A percentile compares a stretch with the other conserved stretches of the same genome.
Evolutionary conservation across 176 grass and related monocot species (phyloP).

Genomic region (sorghum (Sorghum bicolor)): DNA sequence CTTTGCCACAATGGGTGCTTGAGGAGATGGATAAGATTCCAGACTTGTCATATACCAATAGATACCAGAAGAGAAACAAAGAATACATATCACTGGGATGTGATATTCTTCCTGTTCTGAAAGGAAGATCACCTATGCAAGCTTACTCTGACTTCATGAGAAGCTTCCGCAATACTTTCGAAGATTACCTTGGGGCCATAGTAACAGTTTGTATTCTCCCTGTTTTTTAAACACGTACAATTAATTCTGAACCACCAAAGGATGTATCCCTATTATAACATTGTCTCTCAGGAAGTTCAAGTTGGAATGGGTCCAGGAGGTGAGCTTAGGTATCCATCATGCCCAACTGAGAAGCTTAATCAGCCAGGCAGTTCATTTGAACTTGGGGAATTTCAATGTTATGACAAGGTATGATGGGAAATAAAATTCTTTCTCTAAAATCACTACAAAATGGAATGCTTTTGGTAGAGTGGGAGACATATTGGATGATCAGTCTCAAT

Average conservation of each 20-base stretch:
- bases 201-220: conserved; percentile 56
- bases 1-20: conserved; percentile 74
- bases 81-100: conserved; percentile 83
- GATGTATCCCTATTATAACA: conserved; percentile 12
- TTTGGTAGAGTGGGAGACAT: background rate
- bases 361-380: conserved; percentile 31
- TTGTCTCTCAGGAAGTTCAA: conserved; percentile 63
- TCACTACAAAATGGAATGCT: background rate
- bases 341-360: conserved; percentile 57
- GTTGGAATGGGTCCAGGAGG: conserved; percentile 83
- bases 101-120: conserved; percentile 62
- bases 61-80: conserved; percentile 58
- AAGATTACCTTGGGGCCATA: conserved; percentile 59
- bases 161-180: conserved; percentile 65
- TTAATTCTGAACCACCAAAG: conserved; percentile 1
- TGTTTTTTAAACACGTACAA: conserved; percentile 11
- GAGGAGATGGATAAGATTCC: conserved; percentile 71
- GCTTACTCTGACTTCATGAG: conserved; percentile 91
- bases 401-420: conserved; percentile 57
- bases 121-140: conserved; percentile 68
- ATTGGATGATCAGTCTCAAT: conserved; percentile 1
- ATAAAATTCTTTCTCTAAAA: background rate
- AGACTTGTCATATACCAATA: conserved; percentile 70
- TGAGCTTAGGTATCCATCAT: conserved; percentile 81
- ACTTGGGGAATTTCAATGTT: conserved; percentile 76